phyloP scores from a whole-genome alignment of 208 protist genomes.

The Acanthamoeba castellanii region DNA sequence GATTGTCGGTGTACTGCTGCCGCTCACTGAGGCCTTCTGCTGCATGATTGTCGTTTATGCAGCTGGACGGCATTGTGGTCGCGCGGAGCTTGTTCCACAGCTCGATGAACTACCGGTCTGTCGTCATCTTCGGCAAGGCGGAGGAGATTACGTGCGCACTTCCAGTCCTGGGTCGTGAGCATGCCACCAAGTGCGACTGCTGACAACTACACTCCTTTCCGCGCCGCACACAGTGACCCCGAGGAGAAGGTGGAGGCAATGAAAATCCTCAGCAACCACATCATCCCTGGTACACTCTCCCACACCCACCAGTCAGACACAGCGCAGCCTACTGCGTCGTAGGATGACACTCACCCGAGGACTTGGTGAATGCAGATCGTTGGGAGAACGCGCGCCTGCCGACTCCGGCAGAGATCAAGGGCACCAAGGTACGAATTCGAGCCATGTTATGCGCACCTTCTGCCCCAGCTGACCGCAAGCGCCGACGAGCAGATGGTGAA shows the following conservation, averaged over 20 bases:
- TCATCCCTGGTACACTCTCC: slow-evolving; percentile 37
- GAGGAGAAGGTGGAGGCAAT: slow-evolving; percentile 55
- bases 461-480: not conserved
- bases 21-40: not conserved
- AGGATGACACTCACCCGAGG: not conserved
- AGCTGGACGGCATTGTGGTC: slow-evolving; percentile 53
- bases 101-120: slow-evolving; percentile 66
- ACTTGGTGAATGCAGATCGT: not conserved
- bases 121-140: slow-evolving; percentile 64
- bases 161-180: not conserved
- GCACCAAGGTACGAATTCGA: slow-evolving; percentile 32
- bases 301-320: not conserved
- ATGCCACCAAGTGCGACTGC: not conserved
- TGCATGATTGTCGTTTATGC: not conserved
- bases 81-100: slow-evolving; percentile 60
- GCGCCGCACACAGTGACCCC: not conserved
- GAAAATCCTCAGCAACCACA: slow-evolving; percentile 55
- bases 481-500: slow-evolving; percentile 48
- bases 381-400: slow-evolving; percentile 57
- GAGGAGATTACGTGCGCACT: slow-evolving; percentile 47
- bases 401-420: slow-evolving; percentile 57
- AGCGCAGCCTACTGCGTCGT: not conserved
- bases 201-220: not conserved
- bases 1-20: no score
- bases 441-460: no score